Evolutionary conservation across 768 basidiomycete species (phyloP).

Genomic region (Pulveroboletus sp.): DNA sequence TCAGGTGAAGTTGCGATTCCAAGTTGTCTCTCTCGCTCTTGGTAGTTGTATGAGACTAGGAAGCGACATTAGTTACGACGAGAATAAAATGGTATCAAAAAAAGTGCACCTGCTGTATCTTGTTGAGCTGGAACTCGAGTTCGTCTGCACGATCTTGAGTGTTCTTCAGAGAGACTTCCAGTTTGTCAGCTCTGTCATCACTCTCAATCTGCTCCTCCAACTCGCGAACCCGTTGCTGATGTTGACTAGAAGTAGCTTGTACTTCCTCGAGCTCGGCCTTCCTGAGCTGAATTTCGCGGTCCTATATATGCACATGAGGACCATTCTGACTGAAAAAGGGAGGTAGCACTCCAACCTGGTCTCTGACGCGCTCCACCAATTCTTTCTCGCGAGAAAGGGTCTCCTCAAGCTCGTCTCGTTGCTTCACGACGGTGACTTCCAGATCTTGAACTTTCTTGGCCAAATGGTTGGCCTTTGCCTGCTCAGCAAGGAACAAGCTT

Average conservation of each 20-base stretch:
- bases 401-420: slow-evolving; percentile 38
- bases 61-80: neutral
- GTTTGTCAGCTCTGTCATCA: slow-evolving; percentile 72
- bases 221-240: slow-evolving; percentile 58
- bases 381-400: slow-evolving; percentile 47
- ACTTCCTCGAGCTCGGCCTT: slow-evolving; percentile 50
- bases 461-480: slow-evolving; percentile 36
- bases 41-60: slow-evolving; percentile 50
- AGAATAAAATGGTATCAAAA: neutral
- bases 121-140: slow-evolving; percentile 76
- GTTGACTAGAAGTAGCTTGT: slow-evolving; percentile 48
- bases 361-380: slow-evolving; percentile 30
- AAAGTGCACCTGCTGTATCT: slow-evolving; percentile 64
- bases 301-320: slow-evolving; percentile 36
- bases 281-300: slow-evolving; percentile 69
- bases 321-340: neutral
- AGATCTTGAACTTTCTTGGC: slow-evolving; percentile 40
- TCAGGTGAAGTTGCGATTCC: slow-evolving; percentile 41
- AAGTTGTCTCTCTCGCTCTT: slow-evolving; percentile 60
- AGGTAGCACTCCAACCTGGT: slow-evolving; percentile 28
- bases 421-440: slow-evolving; percentile 35
- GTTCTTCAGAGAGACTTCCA: slow-evolving; percentile 70
- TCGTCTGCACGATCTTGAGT: slow-evolving; percentile 80
- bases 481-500: slow-evolving; percentile 40
- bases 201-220: slow-evolving; percentile 79